Conservation (phyloP, 1,284 basidiomycete genomes). For the Cutaneotrichosporon daszewskae region DNA sequence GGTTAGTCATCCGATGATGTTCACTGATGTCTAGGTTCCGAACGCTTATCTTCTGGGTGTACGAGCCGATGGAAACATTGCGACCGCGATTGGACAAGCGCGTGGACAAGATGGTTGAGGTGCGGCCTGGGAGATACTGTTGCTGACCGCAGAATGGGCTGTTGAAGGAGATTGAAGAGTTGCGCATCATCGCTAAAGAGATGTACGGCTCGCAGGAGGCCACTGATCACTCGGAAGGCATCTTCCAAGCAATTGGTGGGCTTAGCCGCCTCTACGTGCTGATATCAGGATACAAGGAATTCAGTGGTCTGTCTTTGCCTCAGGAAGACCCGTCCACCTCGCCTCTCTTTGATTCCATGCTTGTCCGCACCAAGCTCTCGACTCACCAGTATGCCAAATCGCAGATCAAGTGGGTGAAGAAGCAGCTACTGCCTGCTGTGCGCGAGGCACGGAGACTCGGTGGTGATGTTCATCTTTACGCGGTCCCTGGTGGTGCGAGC, state of each 20-base stretch:
- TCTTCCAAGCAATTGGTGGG: slow-evolving; percentile 90
- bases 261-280: background rate
- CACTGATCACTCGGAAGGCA: slow-evolving; percentile 55
- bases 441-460: slow-evolving; percentile 51
- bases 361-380: slow-evolving; percentile 75
- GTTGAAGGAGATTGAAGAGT: slow-evolving; percentile 66
- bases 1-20: slow-evolving; percentile 5
- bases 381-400: slow-evolving; percentile 89
- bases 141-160: slow-evolving; percentile 61
- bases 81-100: slow-evolving; percentile 67
- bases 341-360: slow-evolving; percentile 54
- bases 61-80: slow-evolving; percentile 64
- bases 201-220: slow-evolving; percentile 35
- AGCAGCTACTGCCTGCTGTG: slow-evolving; percentile 78
- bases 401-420: slow-evolving; percentile 88
- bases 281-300: slow-evolving; percentile 78
- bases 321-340: slow-evolving; percentile 16
- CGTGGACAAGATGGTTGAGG: slow-evolving; percentile 84
- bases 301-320: slow-evolving; percentile 53
- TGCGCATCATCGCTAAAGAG: slow-evolving; percentile 46
- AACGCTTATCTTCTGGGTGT: slow-evolving; percentile 87
- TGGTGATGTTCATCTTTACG: slow-evolving; percentile 44
- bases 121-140: slow-evolving; percentile 41
- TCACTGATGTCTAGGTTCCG: slow-evolving; percentile 56
- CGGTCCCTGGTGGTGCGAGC: slow-evolving; percentile 53